Percentiles rank a stretch among this genome's conserved stretches.
Conservation (phyloP, 2,329 filamentous ascomycete genomes). For the Alternaria tenuissima region DNA sequence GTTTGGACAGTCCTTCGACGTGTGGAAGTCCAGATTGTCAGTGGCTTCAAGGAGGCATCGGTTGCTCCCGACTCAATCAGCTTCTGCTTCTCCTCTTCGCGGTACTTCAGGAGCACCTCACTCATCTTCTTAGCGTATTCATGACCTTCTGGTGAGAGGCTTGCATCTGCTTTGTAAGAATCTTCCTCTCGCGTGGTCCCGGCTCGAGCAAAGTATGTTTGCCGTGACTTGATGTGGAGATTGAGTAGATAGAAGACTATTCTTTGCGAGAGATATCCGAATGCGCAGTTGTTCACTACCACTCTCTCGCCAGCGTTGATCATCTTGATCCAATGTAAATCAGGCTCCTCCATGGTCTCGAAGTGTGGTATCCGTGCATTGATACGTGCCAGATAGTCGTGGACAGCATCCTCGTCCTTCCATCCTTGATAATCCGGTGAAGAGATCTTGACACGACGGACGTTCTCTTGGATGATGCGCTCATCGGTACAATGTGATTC, state of each 20-base stretch:
- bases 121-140: conserved; percentile 76
- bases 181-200: conserved; percentile 88
- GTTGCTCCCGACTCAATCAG: conserved; percentile 73
- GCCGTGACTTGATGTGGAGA: conserved; percentile 92
- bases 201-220: conserved; percentile 90
- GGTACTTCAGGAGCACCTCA: conserved; percentile 80
- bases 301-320: conserved; percentile 95
- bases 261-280: conserved; percentile 94
- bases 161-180: conserved; percentile 89
- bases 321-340: conserved; percentile 99
- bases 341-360: conserved; percentile 92
- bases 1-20: conserved; percentile 90
- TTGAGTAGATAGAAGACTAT: conserved; percentile 99
- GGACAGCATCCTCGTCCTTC: conserved; percentile 89
- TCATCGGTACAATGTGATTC: conserved; percentile 96
- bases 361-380: conserved; percentile 93
- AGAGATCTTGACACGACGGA: conserved; percentile 95
- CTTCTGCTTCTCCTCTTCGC: conserved; percentile 79
- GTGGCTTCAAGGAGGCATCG: conserved; percentile 74
- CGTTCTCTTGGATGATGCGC: conserved; percentile 93
- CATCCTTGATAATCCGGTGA: conserved; percentile 96
- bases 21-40: conserved; percentile 96
- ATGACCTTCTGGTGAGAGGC: conserved; percentile 79
- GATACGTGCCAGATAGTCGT: conserved; percentile 89
- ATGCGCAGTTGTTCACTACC: conserved; percentile 95